Base-by-base conservation (phyloP, 2,329 filamentous ascomycete genomes). In the Sarocladiaceae sp. region DNA sequence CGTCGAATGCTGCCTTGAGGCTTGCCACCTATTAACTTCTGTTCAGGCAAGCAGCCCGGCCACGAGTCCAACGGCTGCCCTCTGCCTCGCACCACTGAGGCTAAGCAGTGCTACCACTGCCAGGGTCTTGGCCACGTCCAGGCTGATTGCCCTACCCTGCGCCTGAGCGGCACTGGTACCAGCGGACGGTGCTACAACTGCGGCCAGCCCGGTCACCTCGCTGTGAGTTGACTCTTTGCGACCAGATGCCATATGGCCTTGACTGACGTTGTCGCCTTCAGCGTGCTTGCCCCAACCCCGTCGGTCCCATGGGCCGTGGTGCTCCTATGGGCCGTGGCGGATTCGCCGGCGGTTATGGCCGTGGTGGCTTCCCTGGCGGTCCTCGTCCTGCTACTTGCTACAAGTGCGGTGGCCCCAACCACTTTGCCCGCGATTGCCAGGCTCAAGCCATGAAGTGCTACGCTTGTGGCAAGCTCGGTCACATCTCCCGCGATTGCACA, bases 61-160 rank as follows among this genome's bases (percentile, higher is more conserved):
- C 94, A 99, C 74, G 94, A 99, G 78, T 97, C 93, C 60, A 97
- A 96, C 77, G 88, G 88, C 71, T 99, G 94, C 82, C 94, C 94
- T 63, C 86, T 93, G 67, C 94, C 94, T 66, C 88, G 94, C 72
- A 97, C 93, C 56, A 97, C 94, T 59, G 94, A 99, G 77, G 91
- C 91, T 51, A 99, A 99, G 85, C 94, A 99, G 80, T 99, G 94
- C 84, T 99, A 99, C 73, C 94, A 97, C 77, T 99, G 94, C 81
- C 94, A 97, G 79, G 94, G 94, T 54, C 83, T 97, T 56, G 94
- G 94, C 60, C 94, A 99, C 70, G 94, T 99, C 64, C 94, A 99
- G 79, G 94, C 94, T 62, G 94, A 99, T 73, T 99, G 94, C 82
- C 94, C 94, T 64, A 97, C 94, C 57, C 83, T 99, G 59, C 90